Percentiles rank a stretch among this genome's conserved stretches.
phyloP scores from a whole-genome alignment of 257 asterid species.

The Coffea canephora region DNA sequence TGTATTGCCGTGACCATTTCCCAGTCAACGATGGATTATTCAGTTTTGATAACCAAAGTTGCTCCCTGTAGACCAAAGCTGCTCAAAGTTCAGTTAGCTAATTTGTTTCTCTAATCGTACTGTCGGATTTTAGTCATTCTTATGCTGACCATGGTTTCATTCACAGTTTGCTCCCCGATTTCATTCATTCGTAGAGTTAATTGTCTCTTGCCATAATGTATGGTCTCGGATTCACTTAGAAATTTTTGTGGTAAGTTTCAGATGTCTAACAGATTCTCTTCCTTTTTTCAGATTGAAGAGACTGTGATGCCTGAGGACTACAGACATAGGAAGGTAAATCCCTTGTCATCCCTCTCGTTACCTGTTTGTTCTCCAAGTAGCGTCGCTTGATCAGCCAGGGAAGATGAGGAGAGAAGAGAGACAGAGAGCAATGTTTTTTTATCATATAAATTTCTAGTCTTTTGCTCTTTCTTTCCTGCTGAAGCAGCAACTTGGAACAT shows the following conservation, averaged over 20 bases:
- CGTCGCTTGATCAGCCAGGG: background rate
- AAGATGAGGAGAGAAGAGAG: background rate
- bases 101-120: background rate
- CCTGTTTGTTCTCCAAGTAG: background rate
- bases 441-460: too few relatives aligned
- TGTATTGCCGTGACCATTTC: background rate
- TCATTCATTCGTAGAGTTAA: background rate
- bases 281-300: slow-evolving; percentile 57
- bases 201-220: too few relatives aligned
- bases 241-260: background rate
- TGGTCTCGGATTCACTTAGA: background rate
- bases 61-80: background rate
- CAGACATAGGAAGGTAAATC: slow-evolving; percentile 74
- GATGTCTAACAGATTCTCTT: background rate
- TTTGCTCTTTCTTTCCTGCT: background rate
- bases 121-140: background rate
- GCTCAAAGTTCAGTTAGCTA: background rate
- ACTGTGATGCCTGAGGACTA: slow-evolving; percentile 86
- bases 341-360: background rate
- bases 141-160: background rate
- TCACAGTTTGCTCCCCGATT: background rate
- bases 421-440: background rate
- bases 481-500: background rate
- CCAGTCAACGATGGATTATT: background rate
- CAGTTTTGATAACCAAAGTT: too few relatives aligned